These are phyloP conservation scores for Sergeia podlipaevii DNA, from an alignment of 208 protist genomes.

Conservation along the genomic window DNA sequence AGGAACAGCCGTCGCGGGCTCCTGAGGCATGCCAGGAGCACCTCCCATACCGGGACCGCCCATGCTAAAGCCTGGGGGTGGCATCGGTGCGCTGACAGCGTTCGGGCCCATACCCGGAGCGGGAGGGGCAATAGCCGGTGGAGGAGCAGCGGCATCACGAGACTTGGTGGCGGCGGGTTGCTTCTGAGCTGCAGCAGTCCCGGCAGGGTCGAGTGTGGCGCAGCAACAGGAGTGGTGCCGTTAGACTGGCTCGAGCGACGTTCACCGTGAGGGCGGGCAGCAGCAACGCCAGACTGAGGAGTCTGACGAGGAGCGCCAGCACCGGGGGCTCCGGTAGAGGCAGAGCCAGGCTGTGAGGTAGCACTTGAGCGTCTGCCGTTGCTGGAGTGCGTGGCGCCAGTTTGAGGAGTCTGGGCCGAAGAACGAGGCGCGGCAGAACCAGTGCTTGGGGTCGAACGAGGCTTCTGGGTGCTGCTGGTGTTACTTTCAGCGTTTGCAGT, in stretches of 20 bases:
- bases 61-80: no score
- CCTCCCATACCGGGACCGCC: neutral
- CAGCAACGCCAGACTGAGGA: neutral
- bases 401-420: no score
- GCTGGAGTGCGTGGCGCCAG: neutral
- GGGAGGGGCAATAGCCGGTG: no score
- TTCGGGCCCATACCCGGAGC: no score
- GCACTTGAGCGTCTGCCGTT: neutral
- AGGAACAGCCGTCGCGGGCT: neutral
- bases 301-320: slow-evolving; percentile 4
- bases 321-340: neutral
- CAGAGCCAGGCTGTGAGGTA: neutral
- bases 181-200: slow-evolving; percentile 11
- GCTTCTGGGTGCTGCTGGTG: no score
- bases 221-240: neutral
- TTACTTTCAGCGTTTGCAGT: no score
- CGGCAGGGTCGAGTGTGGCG: slow-evolving; percentile 1
- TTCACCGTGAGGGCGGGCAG: neutral
- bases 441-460: no score
- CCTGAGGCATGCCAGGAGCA: neutral
- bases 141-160: no score
- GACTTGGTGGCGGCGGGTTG: no score
- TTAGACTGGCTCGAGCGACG: neutral
- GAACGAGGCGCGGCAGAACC: no score
- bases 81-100: no score